Base-by-base conservation (phyloP, 225 moss, liverwort and hornwort genomes). In the Pseudoscleropodium purum region DNA sequence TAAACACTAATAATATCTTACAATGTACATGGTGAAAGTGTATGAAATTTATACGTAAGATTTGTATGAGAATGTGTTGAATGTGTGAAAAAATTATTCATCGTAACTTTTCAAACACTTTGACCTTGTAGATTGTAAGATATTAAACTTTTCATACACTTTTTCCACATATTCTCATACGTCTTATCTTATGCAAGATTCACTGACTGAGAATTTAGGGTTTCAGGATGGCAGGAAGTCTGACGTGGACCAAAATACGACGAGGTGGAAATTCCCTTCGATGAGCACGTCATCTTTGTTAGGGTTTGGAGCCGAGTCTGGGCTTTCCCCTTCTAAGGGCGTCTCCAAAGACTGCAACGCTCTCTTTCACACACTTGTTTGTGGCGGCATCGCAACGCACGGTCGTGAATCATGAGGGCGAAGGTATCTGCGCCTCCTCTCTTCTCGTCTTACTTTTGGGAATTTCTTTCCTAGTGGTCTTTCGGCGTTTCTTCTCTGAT, bases 391-490 rank as follows among this genome's bases (percentile, higher is more conserved):
- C 75, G 27, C 39, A 47, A 60, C 66, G 59, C 60, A 78, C n/a
- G 61, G 67, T 86, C 76, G 88, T 86, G 82, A 89, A 91, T 29
- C 89, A 91, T 91, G 91, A 91, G 91, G 89, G 91, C 91, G 51
- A 91, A 91, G 91, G 91, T 91, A 85, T 11, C 26, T 82, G 41
- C 61, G 61, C 61, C 52, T 49, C 29, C 43, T 45, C 41, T 75
- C 21, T 24, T 30, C 66, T 87, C 20, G 4, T 60, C 31, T 37
- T n/a, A 20, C 75, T 29, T 37, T 26, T 54, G 12, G 1, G 18
- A 31, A 59, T 21, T 39, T 30, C 17, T 65, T 65, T 1, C 21
- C 14, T 10, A 10, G 20, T 20, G 5, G 1, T 54, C 14, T 75
- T 63, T 6, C 20, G 5, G 69, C 13, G 2, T 37, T 61, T 70